These are phyloP conservation scores for Alternaria triticina DNA, from an alignment of 2,329 filamentous ascomycete species.

Conservation along the genomic window DNA sequence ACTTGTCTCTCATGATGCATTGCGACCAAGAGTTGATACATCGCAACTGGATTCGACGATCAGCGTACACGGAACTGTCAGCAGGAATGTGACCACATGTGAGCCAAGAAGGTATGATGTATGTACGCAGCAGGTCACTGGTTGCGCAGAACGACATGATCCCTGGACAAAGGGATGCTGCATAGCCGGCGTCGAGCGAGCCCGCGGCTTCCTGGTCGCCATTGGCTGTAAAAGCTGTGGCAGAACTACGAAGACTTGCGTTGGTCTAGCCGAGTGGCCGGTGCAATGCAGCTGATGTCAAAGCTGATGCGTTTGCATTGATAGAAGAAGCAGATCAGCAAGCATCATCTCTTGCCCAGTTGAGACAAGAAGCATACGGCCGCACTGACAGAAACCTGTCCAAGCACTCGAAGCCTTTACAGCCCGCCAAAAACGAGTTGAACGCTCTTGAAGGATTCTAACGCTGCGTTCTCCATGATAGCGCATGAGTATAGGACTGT, in stretches of 20 bases:
- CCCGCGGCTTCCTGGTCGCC: not conserved
- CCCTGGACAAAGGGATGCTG: constrained; percentile 22
- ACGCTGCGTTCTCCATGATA: constrained; percentile 3
- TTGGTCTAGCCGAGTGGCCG: constrained; percentile 2
- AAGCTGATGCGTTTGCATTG: not conserved
- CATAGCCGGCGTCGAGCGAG: constrained; percentile 8
- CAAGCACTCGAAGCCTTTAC: not conserved
- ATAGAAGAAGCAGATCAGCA: not conserved
- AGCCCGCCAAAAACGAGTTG: not conserved
- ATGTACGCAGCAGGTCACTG: constrained; percentile 29
- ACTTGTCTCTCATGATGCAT: constrained; percentile 11
- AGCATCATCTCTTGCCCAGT: not conserved
- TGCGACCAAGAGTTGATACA: constrained; percentile 17
- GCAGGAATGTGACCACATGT: constrained; percentile 18
- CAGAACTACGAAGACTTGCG: not conserved
- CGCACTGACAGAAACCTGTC: not conserved
- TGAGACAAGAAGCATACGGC: not conserved
- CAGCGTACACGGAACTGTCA: constrained; percentile 25
- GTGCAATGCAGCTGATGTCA: not conserved
- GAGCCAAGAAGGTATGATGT: constrained; percentile 24
- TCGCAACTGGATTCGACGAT: constrained; percentile 21
- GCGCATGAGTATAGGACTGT: not conserved
- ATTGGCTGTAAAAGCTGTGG: constrained; percentile 2
- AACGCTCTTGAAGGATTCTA: not conserved
- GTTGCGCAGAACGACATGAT: constrained; percentile 25